phyloP scores from a whole-genome alignment of 768 basidiomycete genomes.

The Austroboletus festivus region DNA sequence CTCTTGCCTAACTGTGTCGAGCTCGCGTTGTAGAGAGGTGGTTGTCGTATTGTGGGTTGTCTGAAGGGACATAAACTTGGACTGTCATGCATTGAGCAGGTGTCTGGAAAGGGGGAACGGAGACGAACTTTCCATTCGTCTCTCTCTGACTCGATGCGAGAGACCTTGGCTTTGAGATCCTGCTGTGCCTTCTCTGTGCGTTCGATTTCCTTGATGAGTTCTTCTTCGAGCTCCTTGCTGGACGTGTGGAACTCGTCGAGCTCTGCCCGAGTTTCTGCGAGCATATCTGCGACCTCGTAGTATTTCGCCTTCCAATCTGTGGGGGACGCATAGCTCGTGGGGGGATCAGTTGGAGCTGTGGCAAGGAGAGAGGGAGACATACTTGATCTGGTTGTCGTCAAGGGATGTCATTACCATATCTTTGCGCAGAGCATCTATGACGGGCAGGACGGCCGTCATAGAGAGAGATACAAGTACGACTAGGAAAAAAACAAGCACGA shows the following conservation, averaged over 20 bases:
- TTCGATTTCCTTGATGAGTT: conserved; percentile 87
- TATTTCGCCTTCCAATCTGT: conserved; percentile 79
- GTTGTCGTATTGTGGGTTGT: conserved; percentile 88
- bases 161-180: conserved; percentile 71
- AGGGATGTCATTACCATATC: conserved; percentile 55
- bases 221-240: conserved; percentile 89
- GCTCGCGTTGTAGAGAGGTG: conserved; percentile 86
- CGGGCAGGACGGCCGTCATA: conserved; percentile 66
- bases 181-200: conserved; percentile 82
- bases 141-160: conserved; percentile 67
- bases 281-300: conserved; percentile 79
- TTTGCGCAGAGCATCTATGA: conserved; percentile 56
- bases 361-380: conserved; percentile 18
- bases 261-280: conserved; percentile 79
- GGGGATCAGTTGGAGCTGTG: conserved; percentile 17
- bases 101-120: not conserved
- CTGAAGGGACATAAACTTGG: conserved; percentile 85
- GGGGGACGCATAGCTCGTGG: conserved; percentile 50
- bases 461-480: conserved; percentile 16
- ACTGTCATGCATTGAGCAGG: conserved; percentile 36
- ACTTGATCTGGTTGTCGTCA: conserved; percentile 68
- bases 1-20: conserved; percentile 77
- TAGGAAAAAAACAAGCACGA: not conserved
- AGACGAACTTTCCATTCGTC: conserved; percentile 90
- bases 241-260: conserved; percentile 85